Evolutionary conservation across 345 rosid species (phyloP), one percentile per base, ranked within the genome.

Genomic region (Hypericum androsaemum): DNA sequence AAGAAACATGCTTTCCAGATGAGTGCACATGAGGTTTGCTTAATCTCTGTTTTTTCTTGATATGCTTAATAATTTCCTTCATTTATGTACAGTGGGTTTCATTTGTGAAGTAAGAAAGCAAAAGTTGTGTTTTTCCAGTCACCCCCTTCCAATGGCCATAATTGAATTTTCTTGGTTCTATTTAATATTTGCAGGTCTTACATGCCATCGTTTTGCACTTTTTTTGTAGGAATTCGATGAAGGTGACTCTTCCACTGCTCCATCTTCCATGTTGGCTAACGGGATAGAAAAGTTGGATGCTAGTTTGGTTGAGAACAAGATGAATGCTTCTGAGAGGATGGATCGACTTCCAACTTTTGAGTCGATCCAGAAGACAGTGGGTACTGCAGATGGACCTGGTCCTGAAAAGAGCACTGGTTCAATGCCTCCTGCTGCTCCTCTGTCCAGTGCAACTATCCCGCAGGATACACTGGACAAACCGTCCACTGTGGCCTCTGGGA

Each of bases 1-100:
- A 82, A 64, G 59, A 81, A 70, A 54, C 54, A 48, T 47, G 76
- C 77, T 59, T 94, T 88, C 73, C 80, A 74, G 61, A 94, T 88
- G 81, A 83, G 76, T 53, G 92, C 95, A 10, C 77, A 76, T 63
- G 97, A 88, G 95, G 97, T 81, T 64, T 49, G 64, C 47, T 7
- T 39, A 22, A 22, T 22, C 32, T 22, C 32, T 47, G 38, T 22
- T 8, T 12, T 32, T 5, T 17, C 5, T 54, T 10, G 37, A 11
- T 50, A 50, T 13, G 49, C 7, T 50, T 41, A 13, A 8, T 22
- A 22, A 22, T 22, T 22, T 22, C 32, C 4, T 22, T 22, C 32
- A 22, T 22, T 22, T 22, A 22, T 22, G 32, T 22, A 22, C 32
- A 22, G 32, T 22, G 32, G 32, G 32, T 22, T 22, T 22, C 2